phyloP scores from a whole-genome alignment of 345 rosid species.

The Alliaria petiolata region DNA sequence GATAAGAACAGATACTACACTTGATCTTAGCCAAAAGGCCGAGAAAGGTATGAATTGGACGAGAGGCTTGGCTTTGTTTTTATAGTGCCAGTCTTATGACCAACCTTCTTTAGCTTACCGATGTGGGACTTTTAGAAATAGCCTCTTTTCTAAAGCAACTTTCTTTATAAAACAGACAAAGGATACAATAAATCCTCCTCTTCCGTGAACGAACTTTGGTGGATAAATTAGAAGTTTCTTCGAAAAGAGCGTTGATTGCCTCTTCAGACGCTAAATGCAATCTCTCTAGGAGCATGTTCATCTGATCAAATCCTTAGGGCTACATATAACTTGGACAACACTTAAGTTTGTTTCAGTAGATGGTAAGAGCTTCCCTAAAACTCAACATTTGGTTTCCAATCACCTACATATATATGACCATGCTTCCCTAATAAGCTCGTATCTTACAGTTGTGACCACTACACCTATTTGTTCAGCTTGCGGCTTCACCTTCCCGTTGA shows the following conservation, averaged over 20 bases:
- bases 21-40: constrained; percentile 75
- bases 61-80: neutral
- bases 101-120: too few relatives aligned
- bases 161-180: too few relatives aligned
- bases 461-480: neutral
- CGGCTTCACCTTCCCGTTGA: neutral
- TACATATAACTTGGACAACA: neutral
- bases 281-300: neutral
- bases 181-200: too few relatives aligned
- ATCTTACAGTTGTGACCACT: constrained; percentile 46
- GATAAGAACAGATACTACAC: constrained; percentile 67
- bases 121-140: too few relatives aligned
- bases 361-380: neutral
- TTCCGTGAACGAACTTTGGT: too few relatives aligned
- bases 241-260: too few relatives aligned
- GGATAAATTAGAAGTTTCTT: too few relatives aligned
- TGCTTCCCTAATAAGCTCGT: constrained; percentile 77
- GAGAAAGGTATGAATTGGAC: constrained; percentile 42
- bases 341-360: neutral
- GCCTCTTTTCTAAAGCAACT: too few relatives aligned
- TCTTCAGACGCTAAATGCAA: neutral
- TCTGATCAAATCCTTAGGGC: neutral
- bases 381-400: neutral
- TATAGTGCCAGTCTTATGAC: neutral
- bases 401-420: constrained; percentile 41